Base-by-base conservation (phyloP, 2,329 filamentous ascomycete species). In the Phaeosphaeria sp. region DNA sequence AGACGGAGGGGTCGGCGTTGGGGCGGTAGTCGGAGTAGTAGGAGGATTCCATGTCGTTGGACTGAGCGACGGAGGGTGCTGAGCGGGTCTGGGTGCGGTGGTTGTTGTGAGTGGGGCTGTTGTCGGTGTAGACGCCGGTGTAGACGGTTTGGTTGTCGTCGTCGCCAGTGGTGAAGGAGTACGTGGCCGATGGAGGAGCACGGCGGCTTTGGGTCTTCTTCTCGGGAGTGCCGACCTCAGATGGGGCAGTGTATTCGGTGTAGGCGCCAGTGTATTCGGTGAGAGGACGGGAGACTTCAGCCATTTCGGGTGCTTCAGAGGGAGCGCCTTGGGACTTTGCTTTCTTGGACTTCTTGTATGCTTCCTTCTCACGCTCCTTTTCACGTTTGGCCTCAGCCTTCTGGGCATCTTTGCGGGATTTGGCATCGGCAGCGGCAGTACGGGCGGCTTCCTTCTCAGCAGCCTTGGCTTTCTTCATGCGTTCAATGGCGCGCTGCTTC, bases 141-240 rank as follows among this genome's bases (percentile, higher is more conserved):
- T 82, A 81, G 17, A 77, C 69, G 20, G 74, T 77, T 7, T 39
- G 36, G 18, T 65, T 72, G 62, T 77, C 74, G 27, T 83, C 82
- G 54, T 79, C 81, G 47, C 82, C 82, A 11, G 79, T 78, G 25
- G 76, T 79, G 70, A 84, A 84, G 5, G 82, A 83, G 69, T 83
- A 84, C 7, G 76, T 75, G 13, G 69, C 72, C 1, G 74, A 76
- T 1, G 76, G 76, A 52, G 72, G 68, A 44, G 72, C 68, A 50
- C 75, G 76, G 42, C 71, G 74, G 62, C n/a, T 61, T 62, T 1
- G 57, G 50, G 15, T 57, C 52, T 54, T 46, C 44, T 69, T 68
- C 47, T 41, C 55, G 52, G 56, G 65, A 52, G 58, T 59, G 11
- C 55, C 56, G 11, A 58, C 62, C 41, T 71, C 69, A 27, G 68